Conservation (phyloP, 768 basidiomycete species). For the Termitomyces bulborhizus region DNA sequence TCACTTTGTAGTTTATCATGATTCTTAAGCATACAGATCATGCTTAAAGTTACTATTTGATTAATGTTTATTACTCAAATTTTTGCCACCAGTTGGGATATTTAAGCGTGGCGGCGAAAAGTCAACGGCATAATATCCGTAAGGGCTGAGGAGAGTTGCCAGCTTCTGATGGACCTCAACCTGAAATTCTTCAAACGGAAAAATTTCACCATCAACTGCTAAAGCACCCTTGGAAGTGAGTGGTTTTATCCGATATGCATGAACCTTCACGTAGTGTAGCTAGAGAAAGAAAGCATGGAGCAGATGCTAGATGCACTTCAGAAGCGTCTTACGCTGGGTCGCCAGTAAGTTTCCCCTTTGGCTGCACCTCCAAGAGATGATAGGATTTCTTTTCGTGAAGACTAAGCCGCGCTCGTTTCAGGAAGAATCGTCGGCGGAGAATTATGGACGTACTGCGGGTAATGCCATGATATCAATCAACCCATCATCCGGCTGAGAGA, state of each 20-base stretch:
- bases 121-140: conserved; percentile 54
- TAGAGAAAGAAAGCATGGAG: conserved; percentile 21
- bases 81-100: not conserved
- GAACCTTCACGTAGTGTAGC: conserved; percentile 69
- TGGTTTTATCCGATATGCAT: conserved; percentile 69
- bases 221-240: conserved; percentile 46
- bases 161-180: conserved; percentile 70
- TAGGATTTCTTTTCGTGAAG: conserved; percentile 45
- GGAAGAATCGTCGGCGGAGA: not conserved
- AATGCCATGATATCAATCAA: conserved; percentile 68
- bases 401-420: conserved; percentile 21
- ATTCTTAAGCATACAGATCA: not conserved
- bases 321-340: conserved; percentile 38
- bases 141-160: conserved; percentile 59
- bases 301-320: not conserved
- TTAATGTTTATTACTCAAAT: not conserved
- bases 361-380: conserved; percentile 55
- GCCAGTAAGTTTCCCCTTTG: conserved; percentile 58
- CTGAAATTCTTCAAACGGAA: conserved; percentile 68
- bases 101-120: conserved; percentile 25
- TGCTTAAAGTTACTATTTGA: not conserved
- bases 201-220: conserved; percentile 74
- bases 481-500: conserved; percentile 75
- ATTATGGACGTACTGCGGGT: conserved; percentile 40
- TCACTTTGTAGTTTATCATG: too few relatives aligned